Conservation (phyloP, 2,329 filamentous ascomycete species). For the Thielaviopsis ethacetica region DNA sequence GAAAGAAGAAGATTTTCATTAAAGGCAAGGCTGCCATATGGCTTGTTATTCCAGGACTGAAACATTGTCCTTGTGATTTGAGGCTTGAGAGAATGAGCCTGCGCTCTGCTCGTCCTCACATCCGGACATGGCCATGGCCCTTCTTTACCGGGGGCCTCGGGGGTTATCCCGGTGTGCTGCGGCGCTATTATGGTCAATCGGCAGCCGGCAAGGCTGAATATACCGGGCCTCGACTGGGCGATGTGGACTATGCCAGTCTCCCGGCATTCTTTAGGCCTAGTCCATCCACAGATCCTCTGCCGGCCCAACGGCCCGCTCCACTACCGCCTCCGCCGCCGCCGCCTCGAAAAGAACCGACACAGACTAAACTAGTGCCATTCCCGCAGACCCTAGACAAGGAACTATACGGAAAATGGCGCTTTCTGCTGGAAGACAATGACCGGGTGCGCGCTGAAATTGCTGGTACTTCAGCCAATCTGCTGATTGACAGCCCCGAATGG, state of each 20-base stretch:
- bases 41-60: not conserved
- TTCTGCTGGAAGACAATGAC: conserved; percentile 7
- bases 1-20: not conserved
- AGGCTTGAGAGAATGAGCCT: conserved; percentile 8
- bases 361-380: not conserved
- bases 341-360: not conserved
- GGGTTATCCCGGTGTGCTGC: not conserved
- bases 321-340: not conserved
- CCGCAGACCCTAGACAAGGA: conserved; percentile 1
- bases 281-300: not conserved
- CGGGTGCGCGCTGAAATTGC: conserved; percentile 2
- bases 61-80: not conserved
- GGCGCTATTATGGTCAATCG: not conserved
- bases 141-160: not conserved
- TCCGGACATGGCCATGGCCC: conserved; percentile 3
- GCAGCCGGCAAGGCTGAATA: not conserved
- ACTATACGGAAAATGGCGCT: conserved; percentile 8
- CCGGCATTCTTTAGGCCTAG: not conserved
- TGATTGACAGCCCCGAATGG: conserved; percentile 7
- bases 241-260: not conserved
- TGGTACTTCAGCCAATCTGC: not conserved
- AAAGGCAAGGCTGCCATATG: not conserved
- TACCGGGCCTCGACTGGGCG: not conserved
- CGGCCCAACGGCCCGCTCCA: no score
- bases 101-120: conserved; percentile 1